Evolutionary conservation across 495 filamentous ascomycete species (phyloP), one percentile per base, ranked within the genome.

Genomic region (Aspergillus incahuasiensis): DNA sequence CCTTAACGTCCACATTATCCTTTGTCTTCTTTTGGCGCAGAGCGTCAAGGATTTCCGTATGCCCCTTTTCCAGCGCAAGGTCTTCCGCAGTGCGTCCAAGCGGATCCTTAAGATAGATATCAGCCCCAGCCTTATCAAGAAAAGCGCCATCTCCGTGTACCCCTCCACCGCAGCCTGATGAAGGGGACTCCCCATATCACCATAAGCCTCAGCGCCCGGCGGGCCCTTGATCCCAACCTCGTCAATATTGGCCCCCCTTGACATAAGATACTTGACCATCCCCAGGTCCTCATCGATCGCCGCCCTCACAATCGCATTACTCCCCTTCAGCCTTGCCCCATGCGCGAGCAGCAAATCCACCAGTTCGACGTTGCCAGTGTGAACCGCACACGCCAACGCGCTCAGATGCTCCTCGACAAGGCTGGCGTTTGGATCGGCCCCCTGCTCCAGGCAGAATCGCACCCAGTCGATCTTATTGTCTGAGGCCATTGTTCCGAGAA

Each of bases 201-300:
- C 43, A 24, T 34, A 21, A 25, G 11, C 16, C 43, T 38, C 42
- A 40, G 19, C 25, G 18, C 42, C 43, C 5, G 30, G 30, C 11
- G 52, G 52, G 30, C 42, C 41, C 30, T 48, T 16, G 12, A 48
- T 46, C 11, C 52, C 52, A 38, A 55, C 30, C 20, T 55, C 52
- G 32, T 55, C 20, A 21, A 55, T 55, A 55, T 58, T 45, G 6
- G 51, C 55, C 32, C 59, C 59, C 25, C 44, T 58, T 28, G 32
- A 35, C n/a, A 62, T 25, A 22, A 62, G 50, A 46, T 46, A 46
- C 21, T 24, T 25, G 19, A 46, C 21, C 21, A 46, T 46, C 21
- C 25, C 43, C 21, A 25, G 43, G 21, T 46, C 21, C 22, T 25
- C 21, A 46, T 46, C 19, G 20, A 46, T 46, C 21, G 21, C 43